Evolutionary conservation across 1,284 basidiomycete genomes (phyloP), one percentile per base, ranked within the genome.

Genomic region (Heimioporus retisporus): DNA sequence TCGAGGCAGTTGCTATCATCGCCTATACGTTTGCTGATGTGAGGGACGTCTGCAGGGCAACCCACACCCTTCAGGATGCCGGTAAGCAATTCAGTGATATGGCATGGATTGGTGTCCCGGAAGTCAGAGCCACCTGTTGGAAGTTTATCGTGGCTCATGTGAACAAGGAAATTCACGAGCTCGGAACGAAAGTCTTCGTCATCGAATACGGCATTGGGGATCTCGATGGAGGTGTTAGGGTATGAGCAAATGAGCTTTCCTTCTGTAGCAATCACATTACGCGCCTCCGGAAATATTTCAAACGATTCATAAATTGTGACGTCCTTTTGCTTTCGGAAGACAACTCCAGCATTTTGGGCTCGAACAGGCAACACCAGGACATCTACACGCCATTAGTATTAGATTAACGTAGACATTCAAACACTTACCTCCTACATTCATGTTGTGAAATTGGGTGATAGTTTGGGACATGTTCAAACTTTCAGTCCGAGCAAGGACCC

Each of bases 211-310:
- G 54, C 21, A 23, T 62, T 63, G 15, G 72, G 73, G 21, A 79
- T 54, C 10, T 71, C 67, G 31, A 78, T 73, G 6, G 78, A 76
- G 0, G 79, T 76, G 2, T 77, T 78, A 46, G 81, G 82, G 60
- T 75, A 82, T 3, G 73, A 73, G 18, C 77, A 76, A n/a, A 77
- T 19, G 13, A 82, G 70, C 59, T 78, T 82, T 21, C 81, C 81
- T 7, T 42, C 50, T 1, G 72, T 65, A 7, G 56, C 60, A 59
- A 74, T 77, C 42, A 80, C 35, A 11, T 40, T 11, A 13, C 10
- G 35, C 35, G 35, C 35, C 35, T 40, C 11, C 35, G 35, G 35
- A 14, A 75, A 75, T 10, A 74, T 70, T 61, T 83, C 80, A 44
- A 83, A 82, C 18, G 72, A 63, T 61, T 81, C 80, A 51, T 78